A percentile compares a stretch with the other conserved stretches of the same genome.
These are phyloP conservation scores for Naematelia aurantialba DNA, from an alignment of 768 basidiomycete species.

Conservation along the genomic window DNA sequence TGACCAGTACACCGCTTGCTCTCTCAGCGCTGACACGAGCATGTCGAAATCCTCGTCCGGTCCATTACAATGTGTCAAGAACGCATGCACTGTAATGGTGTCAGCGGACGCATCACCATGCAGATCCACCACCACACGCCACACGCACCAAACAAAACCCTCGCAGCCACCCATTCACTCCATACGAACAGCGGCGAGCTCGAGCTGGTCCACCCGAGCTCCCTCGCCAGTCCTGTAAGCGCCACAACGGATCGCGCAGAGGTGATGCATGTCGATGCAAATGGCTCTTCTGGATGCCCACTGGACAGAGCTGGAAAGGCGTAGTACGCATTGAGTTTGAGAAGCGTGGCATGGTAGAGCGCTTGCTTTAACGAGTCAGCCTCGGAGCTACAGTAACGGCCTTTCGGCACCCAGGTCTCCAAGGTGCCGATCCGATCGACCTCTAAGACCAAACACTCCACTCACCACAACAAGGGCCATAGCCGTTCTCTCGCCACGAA, in stretches of 20 bases:
- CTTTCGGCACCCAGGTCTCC: background rate
- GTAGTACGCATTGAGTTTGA: constrained; percentile 47
- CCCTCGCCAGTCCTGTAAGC: constrained; percentile 19
- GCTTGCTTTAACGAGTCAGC: constrained; percentile 31
- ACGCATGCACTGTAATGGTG: constrained; percentile 35
- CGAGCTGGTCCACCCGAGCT: constrained; percentile 24
- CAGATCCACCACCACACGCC: background rate
- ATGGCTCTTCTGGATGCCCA: too few species aligned
- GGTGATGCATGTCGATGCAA: constrained; percentile 34
- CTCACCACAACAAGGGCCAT: constrained; percentile 42
- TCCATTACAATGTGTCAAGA: constrained; percentile 27
- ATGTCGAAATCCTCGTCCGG: constrained; percentile 42
- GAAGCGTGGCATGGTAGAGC: constrained; percentile 43
- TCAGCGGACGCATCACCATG: background rate
- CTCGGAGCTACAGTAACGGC: background rate
- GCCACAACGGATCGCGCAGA: constrained; percentile 32
- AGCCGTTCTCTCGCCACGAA: constrained; percentile 11
- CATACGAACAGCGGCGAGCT: constrained; percentile 48
- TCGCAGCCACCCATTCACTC: constrained; percentile 47
- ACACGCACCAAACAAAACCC: constrained; percentile 42
- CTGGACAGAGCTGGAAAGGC: constrained; percentile 48
- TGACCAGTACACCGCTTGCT: constrained; percentile 40
- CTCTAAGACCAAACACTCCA: background rate
- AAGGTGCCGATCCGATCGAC: background rate
- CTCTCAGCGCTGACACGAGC: constrained; percentile 31